Evolutionary conservation across 495 filamentous ascomycete genomes (phyloP), one percentile per base, ranked within the genome.

Genomic region (Hyaloscypha hepaticicola): DNA sequence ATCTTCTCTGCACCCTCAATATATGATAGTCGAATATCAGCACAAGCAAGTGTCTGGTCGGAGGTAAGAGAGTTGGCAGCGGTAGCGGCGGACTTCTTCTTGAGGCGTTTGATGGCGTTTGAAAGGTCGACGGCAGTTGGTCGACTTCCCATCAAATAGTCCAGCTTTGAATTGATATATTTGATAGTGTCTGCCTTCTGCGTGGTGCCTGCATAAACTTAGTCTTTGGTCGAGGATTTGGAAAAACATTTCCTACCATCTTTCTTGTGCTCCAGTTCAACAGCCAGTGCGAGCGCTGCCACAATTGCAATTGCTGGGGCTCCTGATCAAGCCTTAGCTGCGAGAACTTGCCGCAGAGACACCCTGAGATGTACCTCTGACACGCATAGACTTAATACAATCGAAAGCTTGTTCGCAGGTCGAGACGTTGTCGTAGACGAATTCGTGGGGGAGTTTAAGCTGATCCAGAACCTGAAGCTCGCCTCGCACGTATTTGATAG

Each of bases 271-370:
- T 84, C 77, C 25, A 93, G 72, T 69, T 92, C 90, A 14, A 95
- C 88, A 6, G 90, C 92, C 33, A 96, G 84, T 6, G 89, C 87
- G 38, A 99, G 85, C 7, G 91, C 92, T 26, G 96, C 95, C 19
- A 99, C 95, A 59, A 99, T 97, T 34, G 96, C 95, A 71, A 99
- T 99, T 48, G 96, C 95, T 22, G 95, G 95, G 14, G 95, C 95
- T 29, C 95, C 82, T 78, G 50, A 12, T 49, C 6, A 25, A 59
- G 60, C 11, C 41, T 72, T 59, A 70, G 65, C 55, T 45, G 27
- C n/a, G 22, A 16, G 26, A 45, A 11, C 50, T 19, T 33, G 31
- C 5, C 24, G 14, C 55, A 49, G 11, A 6, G 16, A 28, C 51
- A 25, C 19, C 38, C 4, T 7, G 21, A 52, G n/a, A 64, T 58